Conservation (phyloP, 2,329 filamentous ascomycete species). For the Arthrobotrys entomopaga region DNA sequence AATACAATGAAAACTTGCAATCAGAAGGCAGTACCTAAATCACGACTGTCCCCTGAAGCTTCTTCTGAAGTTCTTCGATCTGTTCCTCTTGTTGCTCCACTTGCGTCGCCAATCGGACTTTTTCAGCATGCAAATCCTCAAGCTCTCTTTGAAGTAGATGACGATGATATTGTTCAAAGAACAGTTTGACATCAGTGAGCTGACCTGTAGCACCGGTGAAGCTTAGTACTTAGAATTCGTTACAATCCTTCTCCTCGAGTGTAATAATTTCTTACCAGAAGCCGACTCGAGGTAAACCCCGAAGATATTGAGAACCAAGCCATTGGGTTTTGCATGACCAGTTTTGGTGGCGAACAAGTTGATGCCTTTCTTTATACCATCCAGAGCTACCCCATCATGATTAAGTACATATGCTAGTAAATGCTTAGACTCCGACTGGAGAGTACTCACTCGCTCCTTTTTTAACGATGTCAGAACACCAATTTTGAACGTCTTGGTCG, state of each 20-base stretch:
- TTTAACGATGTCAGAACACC: constrained; percentile 26
- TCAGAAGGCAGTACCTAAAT: background rate
- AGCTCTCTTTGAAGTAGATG: constrained; percentile 22
- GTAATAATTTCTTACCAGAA: constrained; percentile 15
- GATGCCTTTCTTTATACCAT: constrained; percentile 26
- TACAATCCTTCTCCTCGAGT: background rate
- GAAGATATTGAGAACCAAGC: constrained; percentile 25
- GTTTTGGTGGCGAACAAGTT: constrained; percentile 37
- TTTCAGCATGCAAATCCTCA: constrained; percentile 9
- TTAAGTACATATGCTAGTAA: background rate
- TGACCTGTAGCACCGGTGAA: constrained; percentile 16
- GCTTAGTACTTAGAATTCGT: background rate
- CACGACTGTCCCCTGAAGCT: background rate
- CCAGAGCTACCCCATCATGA: constrained; percentile 17
- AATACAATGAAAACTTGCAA: too few species aligned
- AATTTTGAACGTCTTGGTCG: constrained; percentile 23
- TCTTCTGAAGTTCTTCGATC: constrained; percentile 27
- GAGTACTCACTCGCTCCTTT: constrained; percentile 31
- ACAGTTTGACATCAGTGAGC: constrained; percentile 16
- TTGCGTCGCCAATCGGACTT: background rate
- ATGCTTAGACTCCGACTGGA: background rate
- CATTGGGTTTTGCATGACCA: constrained; percentile 7
- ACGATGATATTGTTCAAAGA: constrained; percentile 26
- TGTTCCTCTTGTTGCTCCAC: constrained; percentile 13
- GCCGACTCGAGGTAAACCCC: constrained; percentile 29